Evolutionary conservation across 129 eudicot genomes (phyloP).

Genomic region (carrot (Daucus carota)): DH1_v3.0 NC_030388.2:16270501-16271000

Average conservation of each 20-base stretch:
- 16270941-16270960: not conserved
- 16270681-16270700: not conserved
- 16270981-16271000: constrained; percentile 14
- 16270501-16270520: not conserved
- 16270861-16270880: not conserved
- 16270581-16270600: not conserved
- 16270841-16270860: not conserved
- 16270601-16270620: not conserved
- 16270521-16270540: not conserved
- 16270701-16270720: not conserved
- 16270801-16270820: not conserved
- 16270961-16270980: not conserved
- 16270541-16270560: not conserved
- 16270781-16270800: not conserved
- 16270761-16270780: not conserved
- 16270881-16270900: not conserved
- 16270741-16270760: not conserved
- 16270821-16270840: not conserved
- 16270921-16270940: not conserved
- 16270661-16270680: not conserved
- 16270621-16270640: not conserved
- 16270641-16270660: not conserved
- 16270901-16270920: not conserved
- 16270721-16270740: not conserved
- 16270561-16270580: not conserved